Percentiles rank a stretch among this genome's conserved stretches.
Evolutionary conservation across 2,329 filamentous ascomycete species (phyloP).

Genomic region (Coniochaeta sp.): DNA sequence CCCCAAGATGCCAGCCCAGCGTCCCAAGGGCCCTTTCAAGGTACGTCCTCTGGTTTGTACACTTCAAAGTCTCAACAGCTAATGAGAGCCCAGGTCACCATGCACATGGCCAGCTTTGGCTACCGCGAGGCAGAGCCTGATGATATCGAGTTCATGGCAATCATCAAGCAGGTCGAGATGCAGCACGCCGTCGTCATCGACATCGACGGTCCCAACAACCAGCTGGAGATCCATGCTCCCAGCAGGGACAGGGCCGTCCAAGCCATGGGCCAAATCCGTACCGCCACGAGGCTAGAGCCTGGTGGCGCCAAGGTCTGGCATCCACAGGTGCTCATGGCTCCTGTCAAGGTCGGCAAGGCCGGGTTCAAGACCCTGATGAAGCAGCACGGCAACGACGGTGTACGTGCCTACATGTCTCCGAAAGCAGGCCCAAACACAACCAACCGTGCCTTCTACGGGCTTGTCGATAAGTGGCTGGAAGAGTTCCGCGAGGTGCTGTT

Average conservation of each 20-base stretch:
- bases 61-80: not conserved
- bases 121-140: not conserved
- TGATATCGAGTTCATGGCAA: not conserved
- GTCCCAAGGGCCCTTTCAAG: not conserved
- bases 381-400: constrained; percentile 2
- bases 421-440: not conserved
- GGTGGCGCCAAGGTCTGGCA: constrained; percentile 11
- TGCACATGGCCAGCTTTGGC: not conserved
- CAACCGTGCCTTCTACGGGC: not conserved
- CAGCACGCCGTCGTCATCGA: not conserved
- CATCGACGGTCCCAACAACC: not conserved
- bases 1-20: not conserved
- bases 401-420: not conserved
- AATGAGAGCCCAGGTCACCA: not conserved
- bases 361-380: constrained; percentile 4
- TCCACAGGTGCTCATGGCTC: constrained; percentile 8
- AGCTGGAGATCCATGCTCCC: not conserved
- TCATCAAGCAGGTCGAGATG: not conserved
- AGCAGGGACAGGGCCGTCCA: constrained; percentile 6
- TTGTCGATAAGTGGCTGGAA: not conserved
- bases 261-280: constrained; percentile 2
- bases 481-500: constrained; percentile 1
- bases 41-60: not conserved
- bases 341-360: not conserved
- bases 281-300: constrained; percentile 2